Conservation (phyloP, 73 alveolate species). For the Tetrahymena malaccensis region DNA sequence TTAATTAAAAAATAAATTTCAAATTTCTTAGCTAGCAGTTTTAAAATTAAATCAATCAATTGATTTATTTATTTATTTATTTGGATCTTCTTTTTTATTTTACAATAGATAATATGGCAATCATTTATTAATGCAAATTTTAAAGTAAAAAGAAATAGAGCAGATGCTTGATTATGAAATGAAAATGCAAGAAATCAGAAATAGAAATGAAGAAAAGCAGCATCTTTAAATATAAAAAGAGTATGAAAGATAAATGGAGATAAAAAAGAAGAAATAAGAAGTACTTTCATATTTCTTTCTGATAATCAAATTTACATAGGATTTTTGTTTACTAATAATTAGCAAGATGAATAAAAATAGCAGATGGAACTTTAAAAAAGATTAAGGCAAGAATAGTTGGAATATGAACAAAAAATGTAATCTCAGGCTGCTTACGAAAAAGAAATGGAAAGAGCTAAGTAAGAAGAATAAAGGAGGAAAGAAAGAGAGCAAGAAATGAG, state of each 20-base stretch:
- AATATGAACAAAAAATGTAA: background rate
- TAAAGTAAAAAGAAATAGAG: background rate
- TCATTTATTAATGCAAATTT: too few relatives aligned
- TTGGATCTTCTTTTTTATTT: too few relatives aligned
- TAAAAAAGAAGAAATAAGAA: background rate
- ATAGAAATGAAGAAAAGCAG: background rate
- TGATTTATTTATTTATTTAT: too few relatives aligned
- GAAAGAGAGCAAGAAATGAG: background rate
- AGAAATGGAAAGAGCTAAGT: background rate
- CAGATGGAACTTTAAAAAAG: background rate
- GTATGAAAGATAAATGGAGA: background rate
- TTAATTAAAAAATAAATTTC: background rate
- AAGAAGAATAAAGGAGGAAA: background rate
- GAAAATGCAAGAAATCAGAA: background rate
- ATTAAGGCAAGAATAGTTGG: background rate
- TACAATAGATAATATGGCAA: too few relatives aligned
- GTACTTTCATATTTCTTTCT: background rate
- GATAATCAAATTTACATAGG: background rate
- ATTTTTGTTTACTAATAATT: background rate
- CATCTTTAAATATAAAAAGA: background rate
- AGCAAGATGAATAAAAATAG: background rate
- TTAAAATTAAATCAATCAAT: background rate
- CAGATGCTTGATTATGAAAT: background rate
- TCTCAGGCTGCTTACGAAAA: background rate
- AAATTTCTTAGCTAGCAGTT: background rate